Percentiles rank a stretch among this genome's conserved stretches.
phyloP scores from a whole-genome alignment of 371 early-diverging fungal genomes.

The Dinochytrium kinnereticum region DNA sequence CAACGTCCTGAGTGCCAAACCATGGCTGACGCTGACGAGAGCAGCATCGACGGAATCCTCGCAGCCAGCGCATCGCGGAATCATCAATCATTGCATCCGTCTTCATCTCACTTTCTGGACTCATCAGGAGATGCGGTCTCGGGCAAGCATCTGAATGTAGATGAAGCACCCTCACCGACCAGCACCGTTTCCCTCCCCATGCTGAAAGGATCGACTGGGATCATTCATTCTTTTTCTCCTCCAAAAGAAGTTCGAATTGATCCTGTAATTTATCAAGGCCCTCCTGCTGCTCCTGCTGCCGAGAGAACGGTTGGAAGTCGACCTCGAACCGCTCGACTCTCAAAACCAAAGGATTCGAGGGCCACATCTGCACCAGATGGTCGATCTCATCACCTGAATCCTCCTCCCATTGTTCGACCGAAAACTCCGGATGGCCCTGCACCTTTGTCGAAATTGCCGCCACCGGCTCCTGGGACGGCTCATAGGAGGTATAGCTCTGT shows the following conservation, averaged over 20 bases:
- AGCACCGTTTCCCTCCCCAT: not conserved
- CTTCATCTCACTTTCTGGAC: constrained; percentile 2
- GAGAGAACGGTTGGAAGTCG: not conserved
- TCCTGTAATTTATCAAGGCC: no score
- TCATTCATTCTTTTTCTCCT: not conserved
- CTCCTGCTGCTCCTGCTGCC: constrained; percentile 2
- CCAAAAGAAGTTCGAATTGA: not conserved
- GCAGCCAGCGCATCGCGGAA: no score
- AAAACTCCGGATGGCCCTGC: constrained; percentile 3
- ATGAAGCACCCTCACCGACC: not conserved
- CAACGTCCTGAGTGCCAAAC: not conserved
- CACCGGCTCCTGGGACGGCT: constrained; percentile 33
- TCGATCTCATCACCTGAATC: not conserved
- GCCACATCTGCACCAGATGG: not conserved
- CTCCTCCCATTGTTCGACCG: not conserved
- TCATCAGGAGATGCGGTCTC: not conserved
- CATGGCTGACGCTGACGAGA: not conserved
- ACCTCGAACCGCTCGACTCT: not conserved
- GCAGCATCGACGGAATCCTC: no score
- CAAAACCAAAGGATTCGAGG: not conserved
- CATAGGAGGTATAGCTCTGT: constrained; percentile 42
- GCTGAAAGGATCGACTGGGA: not conserved
- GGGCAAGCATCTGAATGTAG: not conserved
- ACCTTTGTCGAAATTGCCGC: constrained; percentile 24
- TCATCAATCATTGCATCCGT: no score